These are phyloP conservation scores for Aspergillus affinis DNA, from an alignment of 495 filamentous ascomycete species.

Conservation along the genomic window DNA sequence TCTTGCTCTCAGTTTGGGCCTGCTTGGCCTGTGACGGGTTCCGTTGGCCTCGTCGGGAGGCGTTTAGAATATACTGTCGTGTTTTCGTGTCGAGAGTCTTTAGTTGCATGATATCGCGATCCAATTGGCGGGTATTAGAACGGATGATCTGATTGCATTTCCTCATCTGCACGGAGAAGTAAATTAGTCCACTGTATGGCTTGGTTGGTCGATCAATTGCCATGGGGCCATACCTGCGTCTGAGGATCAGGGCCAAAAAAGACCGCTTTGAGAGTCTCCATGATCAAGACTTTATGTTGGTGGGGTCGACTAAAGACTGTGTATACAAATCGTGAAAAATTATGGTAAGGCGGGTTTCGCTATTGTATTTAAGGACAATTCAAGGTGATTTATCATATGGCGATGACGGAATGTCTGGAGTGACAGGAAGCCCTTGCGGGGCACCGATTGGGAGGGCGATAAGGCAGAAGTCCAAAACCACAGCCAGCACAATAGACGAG, in stretches of 20 bases:
- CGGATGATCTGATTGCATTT: constrained; percentile 96
- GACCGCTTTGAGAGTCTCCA: constrained; percentile 84
- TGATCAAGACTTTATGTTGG: constrained; percentile 34
- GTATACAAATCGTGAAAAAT: not conserved
- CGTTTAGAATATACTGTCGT: constrained; percentile 76
- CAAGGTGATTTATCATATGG: too few species aligned
- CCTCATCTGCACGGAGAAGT: constrained; percentile 62
- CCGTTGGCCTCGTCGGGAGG: constrained; percentile 74
- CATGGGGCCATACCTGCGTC: constrained; percentile 61
- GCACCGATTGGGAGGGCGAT: not conserved
- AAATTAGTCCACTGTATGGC: not conserved
- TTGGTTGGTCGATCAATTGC: not conserved
- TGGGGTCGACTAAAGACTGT: not conserved
- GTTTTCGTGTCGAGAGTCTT: constrained; percentile 79
- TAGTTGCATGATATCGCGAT: constrained; percentile 82
- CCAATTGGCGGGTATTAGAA: constrained; percentile 87
- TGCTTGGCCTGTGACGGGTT: constrained; percentile 74
- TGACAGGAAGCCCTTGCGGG: not conserved
- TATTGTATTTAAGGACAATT: not conserved
- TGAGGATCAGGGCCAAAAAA: constrained; percentile 93
- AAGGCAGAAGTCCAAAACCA: not conserved
- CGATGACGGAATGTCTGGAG: too few species aligned
- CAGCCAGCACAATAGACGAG: not conserved
- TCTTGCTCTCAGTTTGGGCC: constrained; percentile 74
- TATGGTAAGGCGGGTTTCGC: not conserved